These are phyloP conservation scores for Cephalotrichum gorgonifer DNA, from an alignment of 2,329 filamentous ascomycete genomes.

Conservation along the genomic window DNA sequence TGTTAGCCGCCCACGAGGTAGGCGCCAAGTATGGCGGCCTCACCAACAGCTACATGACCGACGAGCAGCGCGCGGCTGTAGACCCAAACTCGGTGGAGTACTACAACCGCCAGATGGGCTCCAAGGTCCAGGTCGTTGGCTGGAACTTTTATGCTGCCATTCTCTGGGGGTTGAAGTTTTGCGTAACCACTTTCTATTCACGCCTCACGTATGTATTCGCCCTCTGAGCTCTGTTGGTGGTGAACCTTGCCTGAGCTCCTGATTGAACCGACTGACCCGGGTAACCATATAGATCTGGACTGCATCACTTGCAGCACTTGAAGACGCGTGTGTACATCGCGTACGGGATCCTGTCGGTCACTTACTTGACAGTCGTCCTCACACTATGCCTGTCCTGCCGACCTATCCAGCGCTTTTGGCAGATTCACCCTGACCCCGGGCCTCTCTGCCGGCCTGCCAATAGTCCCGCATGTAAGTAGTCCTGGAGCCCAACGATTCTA, in stretches of 20 bases:
- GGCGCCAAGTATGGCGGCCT: conserved; percentile 51
- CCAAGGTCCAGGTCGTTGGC: conserved; percentile 18
- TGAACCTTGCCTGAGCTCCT: conserved; percentile 25
- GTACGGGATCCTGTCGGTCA: background rate
- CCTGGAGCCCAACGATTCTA: conserved; percentile 30
- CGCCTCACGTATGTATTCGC: conserved; percentile 18
- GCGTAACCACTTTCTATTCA: conserved; percentile 16
- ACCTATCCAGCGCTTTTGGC: background rate
- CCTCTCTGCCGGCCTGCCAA: conserved; percentile 4
- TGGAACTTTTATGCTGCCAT: conserved; percentile 20
- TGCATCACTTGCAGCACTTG: background rate
- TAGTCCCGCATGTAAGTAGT: conserved; percentile 23
- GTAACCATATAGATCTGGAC: conserved; percentile 29
- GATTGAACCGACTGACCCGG: background rate
- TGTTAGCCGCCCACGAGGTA: background rate
- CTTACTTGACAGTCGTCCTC: background rate
- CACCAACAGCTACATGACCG: conserved; percentile 80
- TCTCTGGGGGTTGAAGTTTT: conserved; percentile 19
- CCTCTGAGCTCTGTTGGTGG: conserved; percentile 29
- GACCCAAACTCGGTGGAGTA: conserved; percentile 7
- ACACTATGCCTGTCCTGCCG: background rate
- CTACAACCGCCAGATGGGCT: conserved; percentile 16
- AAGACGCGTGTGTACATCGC: background rate
- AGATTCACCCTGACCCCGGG: background rate
- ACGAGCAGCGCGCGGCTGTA: conserved; percentile 28